Conservation (phyloP, 2,329 filamentous ascomycete species). For the Huntiella bhutanensis region DNA sequence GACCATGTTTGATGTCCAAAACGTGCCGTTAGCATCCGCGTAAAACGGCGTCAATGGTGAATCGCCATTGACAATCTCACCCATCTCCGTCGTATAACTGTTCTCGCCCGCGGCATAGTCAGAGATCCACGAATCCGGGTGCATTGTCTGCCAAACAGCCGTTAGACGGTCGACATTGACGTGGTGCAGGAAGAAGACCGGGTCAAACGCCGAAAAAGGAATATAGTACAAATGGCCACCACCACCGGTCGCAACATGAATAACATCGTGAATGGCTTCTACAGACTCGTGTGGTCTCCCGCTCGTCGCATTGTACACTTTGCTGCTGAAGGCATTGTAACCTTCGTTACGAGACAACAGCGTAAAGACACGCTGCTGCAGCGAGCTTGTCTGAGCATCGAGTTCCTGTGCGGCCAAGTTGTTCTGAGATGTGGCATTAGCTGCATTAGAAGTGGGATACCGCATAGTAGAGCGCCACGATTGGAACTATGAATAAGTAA, state of each 20-base stretch:
- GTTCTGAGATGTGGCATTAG: constrained; percentile 32
- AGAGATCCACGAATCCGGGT: constrained; percentile 48
- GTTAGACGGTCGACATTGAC: constrained; percentile 56
- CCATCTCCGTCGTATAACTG: constrained; percentile 40
- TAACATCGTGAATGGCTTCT: constrained; percentile 43
- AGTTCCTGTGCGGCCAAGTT: constrained; percentile 32
- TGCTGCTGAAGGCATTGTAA: constrained; percentile 51
- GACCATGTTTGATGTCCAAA: constrained; percentile 48
- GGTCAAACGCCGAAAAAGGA: constrained; percentile 59
- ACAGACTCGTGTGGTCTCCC: constrained; percentile 40
- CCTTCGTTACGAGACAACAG: constrained; percentile 49
- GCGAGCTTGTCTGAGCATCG: constrained; percentile 31
- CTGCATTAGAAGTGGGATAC: constrained; percentile 24
- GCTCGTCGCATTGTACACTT: constrained; percentile 35
- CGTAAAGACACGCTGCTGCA: constrained; percentile 46
- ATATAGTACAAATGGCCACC: constrained; percentile 53
- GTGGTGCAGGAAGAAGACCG: constrained; percentile 62
- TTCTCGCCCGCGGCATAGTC: constrained; percentile 33
- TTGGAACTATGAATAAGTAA: constrained; percentile 27
- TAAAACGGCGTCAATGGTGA: constrained; percentile 52
- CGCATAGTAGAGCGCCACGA: constrained; percentile 41
- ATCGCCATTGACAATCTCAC: constrained; percentile 32
- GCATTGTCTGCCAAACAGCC: constrained; percentile 57
- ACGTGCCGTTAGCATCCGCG: constrained; percentile 34
- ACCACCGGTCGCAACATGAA: constrained; percentile 39